Base-by-base conservation (phyloP, 2,329 filamentous ascomycete genomes). In the Sporothrix globosa region DNA sequence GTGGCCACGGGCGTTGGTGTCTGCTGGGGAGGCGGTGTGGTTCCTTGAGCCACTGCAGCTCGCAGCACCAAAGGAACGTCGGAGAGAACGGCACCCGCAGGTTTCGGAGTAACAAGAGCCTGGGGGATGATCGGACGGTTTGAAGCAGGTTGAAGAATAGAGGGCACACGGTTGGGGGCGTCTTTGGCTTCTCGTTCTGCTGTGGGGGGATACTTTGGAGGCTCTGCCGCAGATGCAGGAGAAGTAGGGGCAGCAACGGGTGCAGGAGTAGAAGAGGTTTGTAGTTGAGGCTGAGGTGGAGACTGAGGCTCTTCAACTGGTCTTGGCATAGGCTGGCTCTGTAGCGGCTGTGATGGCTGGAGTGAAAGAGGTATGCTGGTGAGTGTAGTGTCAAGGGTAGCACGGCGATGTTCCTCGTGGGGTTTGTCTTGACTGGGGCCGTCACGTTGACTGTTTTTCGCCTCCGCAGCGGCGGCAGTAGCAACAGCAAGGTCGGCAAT, bases 261-360 rank as follows among this genome's bases (percentile, higher is more conserved):
- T 39, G 63, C 46, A 1, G 58, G 58, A 27, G 58, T 63, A 11
- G 39, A 63, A 10, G 58, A 46, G 17, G n/a, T 13, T 17, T 34
- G 50, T 21, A 21, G n/a, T 24, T 53, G 30, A 17, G 11, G 41
- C 41, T 13, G 41, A 44, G 41, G 41, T 44, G 41, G 41, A 17
- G 41, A 44, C 41, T 44, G 41, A 24, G 58, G 21, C 58, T 46
- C 58, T 44, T 24, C 39, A 24, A 39, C 4, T 10, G 19, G 56
- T 21, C 56, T 41, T 44, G 58, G 39, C 39, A 17, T 17, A n/a
- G 52, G 21, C 4, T 72, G 73, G 24, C 53, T 68, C 65, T 74
- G 77, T 1, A 75, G 73, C 7, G 73, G 30, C 41, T 74, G 73
- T 1, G 77, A 74, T 9, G 75, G 75, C 34, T 76, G 73, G 21